Base-by-base conservation (phyloP, 306 rosid species). In the Acmispon strigosus region DNA sequence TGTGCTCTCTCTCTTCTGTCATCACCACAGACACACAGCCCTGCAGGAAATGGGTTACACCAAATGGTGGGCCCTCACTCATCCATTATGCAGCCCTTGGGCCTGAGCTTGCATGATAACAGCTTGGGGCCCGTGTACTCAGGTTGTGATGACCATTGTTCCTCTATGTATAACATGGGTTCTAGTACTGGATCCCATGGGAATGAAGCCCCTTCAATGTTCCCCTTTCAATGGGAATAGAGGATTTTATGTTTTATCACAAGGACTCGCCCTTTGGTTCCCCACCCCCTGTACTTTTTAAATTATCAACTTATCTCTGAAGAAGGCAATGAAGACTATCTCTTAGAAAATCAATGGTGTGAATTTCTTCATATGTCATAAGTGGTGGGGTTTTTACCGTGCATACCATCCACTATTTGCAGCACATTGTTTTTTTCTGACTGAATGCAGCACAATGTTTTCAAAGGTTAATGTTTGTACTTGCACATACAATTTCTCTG, bases 1-100 rank as follows among this genome's bases (percentile, higher is more conserved):
- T 84, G 96, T 94, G 99, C 97, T 94, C 99, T 91, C 99, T 94
- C 97, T 94, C 99, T 94, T 91, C 99, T 94, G 99, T 94, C 99
- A 94, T 89, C 97, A 32, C 88, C 89, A 61, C 96, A 81, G 80
- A 62, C 87, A 19, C 95, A 77, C 83, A 62, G 83, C 70, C 78
- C 88, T 9, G 37, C 37, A 32, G 84, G 82, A 42, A 80, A 62
- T 48, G 89, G 87, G 66, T 82, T 86, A 24, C 74, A 81, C 83
- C 89, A 70, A 48, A 76, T 85, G 56, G 76, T 83, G 81, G 83
- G 75, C 75, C 83, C 78, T 63, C 87, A 70, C 53, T 65, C 87
- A 14, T 54, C 96, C 39, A 76, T 85, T 17, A 66, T 79, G 80
- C 91, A 88, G 29, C 84, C 90, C 0, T 79, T 86, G 56, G 88